phyloP scores from a whole-genome alignment of 176 grass and related monocot genomes.

The Aegilops speltoides region DNA sequence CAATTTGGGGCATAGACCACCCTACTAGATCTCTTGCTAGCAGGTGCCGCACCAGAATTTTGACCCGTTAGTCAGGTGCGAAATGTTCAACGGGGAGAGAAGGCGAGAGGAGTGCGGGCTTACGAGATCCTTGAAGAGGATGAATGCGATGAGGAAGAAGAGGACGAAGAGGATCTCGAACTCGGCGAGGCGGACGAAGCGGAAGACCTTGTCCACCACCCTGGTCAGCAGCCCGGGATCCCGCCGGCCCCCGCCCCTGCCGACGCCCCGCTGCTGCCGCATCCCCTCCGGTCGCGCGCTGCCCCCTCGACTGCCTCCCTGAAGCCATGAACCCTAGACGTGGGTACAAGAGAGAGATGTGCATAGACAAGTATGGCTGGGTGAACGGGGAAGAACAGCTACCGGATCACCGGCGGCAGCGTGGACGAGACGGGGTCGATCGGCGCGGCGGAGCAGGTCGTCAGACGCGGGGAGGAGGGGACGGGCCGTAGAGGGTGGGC shows the following conservation, averaged over 20 bases:
- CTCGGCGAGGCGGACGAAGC: constrained; percentile 86
- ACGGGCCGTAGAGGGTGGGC: not conserved
- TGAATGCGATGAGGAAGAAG: constrained; percentile 78
- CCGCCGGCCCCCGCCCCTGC: constrained; percentile 4
- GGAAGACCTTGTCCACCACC: constrained; percentile 68
- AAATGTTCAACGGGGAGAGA: not conserved
- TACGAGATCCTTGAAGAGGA: constrained; percentile 93
- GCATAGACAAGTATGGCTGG: not conserved
- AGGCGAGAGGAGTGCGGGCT: not conserved
- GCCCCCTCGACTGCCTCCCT: constrained; percentile 2
- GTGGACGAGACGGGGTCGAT: not conserved
- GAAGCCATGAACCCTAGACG: not conserved
- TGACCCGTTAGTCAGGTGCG: not conserved
- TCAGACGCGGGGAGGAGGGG: not conserved
- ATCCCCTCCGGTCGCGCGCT: constrained; percentile 30
- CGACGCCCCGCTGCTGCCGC: constrained; percentile 41
- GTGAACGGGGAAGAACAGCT: not conserved
- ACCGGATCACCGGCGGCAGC: constrained; percentile 6
- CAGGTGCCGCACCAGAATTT: not conserved
- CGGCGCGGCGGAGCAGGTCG: constrained; percentile 9
- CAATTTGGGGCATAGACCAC: not conserved
- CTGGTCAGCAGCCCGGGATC: constrained; percentile 53
- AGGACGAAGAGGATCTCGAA: constrained; percentile 98
- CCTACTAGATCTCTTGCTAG: not conserved
- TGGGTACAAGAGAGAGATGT: not conserved